Evolutionary conservation across 306 rosid genomes (phyloP).

Genomic region (Pyrus communis): DNA sequence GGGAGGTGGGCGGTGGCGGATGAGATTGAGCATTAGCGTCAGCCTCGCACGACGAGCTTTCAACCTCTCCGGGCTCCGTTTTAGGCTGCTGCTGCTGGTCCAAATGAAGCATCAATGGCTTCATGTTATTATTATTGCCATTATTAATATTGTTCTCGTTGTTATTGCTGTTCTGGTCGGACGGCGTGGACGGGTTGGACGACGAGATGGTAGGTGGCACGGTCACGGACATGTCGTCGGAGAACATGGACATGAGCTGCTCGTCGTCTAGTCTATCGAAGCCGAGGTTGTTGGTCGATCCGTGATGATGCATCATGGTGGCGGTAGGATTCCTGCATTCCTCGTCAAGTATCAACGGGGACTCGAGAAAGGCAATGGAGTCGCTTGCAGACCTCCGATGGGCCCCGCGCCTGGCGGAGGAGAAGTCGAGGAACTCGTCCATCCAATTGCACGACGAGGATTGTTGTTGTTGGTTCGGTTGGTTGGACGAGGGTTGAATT

Average conservation of each 20-base stretch:
- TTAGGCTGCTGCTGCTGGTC: constrained; percentile 34
- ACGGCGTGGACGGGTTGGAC: constrained; percentile 66
- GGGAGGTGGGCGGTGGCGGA: constrained; percentile 5
- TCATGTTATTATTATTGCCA: background rate
- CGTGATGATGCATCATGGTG: constrained; percentile 8
- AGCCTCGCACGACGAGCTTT: constrained; percentile 33
- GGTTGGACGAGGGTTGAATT: background rate
- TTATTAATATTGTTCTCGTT: constrained; percentile 38
- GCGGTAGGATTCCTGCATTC: constrained; percentile 4
- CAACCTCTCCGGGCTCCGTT: constrained; percentile 62
- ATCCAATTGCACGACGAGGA: constrained; percentile 33
- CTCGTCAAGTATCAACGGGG: constrained; percentile 33
- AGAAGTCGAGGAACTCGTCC: constrained; percentile 86
- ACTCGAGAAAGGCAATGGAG: constrained; percentile 67
- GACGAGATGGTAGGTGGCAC: constrained; percentile 32
- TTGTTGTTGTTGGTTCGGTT: background rate
- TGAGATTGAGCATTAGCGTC: constrained; percentile 22
- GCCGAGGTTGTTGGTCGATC: constrained; percentile 2
- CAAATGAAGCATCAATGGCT: background rate
- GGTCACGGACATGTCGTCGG: constrained; percentile 46
- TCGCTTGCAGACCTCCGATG: constrained; percentile 82
- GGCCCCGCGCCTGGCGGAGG: constrained; percentile 54
- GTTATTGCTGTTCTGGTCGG: constrained; percentile 69
- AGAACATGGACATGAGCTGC: constrained; percentile 76
- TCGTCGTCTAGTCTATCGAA: constrained; percentile 80